A percentile compares a stretch with the other conserved stretches of the same genome.
phyloP scores from a whole-genome alignment of 148 eudicot species.

The Silene latifolia region DNA sequence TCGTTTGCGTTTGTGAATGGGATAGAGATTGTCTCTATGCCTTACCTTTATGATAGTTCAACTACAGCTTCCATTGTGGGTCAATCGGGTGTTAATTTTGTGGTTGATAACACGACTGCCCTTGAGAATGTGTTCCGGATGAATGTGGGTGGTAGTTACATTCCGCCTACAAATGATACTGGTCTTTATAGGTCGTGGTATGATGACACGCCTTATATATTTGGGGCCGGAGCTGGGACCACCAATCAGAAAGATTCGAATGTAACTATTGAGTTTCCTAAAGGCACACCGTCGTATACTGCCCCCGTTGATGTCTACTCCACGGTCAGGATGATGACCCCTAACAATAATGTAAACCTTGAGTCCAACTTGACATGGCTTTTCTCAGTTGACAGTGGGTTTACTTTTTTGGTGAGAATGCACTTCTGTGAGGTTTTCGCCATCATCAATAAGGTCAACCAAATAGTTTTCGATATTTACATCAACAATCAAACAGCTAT shows the following conservation, averaged over 20 bases:
- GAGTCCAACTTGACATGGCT: constrained; percentile 76
- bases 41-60: constrained; percentile 50
- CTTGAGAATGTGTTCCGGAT: constrained; percentile 66
- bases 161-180: constrained; percentile 69
- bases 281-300: constrained; percentile 41
- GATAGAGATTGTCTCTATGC: constrained; percentile 82
- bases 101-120: constrained; percentile 60
- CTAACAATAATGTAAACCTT: constrained; percentile 34
- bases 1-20: constrained; percentile 88
- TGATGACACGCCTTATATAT: constrained; percentile 60
- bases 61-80: constrained; percentile 43
- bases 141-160: constrained; percentile 88
- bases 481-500: constrained; percentile 72
- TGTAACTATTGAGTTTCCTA: constrained; percentile 44
- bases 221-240: constrained; percentile 61
- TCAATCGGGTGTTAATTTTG: constrained; percentile 24
- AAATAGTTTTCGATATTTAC: constrained; percentile 61
- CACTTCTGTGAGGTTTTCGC: constrained; percentile 73
- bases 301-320: constrained; percentile 75
- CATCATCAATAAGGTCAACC: constrained; percentile 39
- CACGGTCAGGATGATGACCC: constrained; percentile 81
- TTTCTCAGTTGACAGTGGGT: constrained; percentile 67
- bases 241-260: constrained; percentile 36
- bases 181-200: constrained; percentile 81
- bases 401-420: constrained; percentile 74